phyloP scores from a whole-genome alignment of 1,139 yeast genomes.

The Pichia norvegensis region DNA sequence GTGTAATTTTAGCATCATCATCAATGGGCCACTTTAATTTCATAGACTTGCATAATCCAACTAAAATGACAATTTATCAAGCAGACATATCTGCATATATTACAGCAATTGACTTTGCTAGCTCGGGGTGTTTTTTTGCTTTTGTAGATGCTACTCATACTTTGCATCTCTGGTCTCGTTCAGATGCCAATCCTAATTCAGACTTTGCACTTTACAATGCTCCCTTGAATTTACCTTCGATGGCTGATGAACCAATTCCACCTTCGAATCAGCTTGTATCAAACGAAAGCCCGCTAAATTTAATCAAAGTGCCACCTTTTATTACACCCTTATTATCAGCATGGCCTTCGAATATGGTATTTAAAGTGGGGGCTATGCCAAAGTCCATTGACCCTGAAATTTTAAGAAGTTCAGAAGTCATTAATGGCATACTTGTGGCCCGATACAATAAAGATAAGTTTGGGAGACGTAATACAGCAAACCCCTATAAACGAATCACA shows the following conservation, averaged over 20 bases:
- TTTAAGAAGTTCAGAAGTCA: constrained; percentile 26
- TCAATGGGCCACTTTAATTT: constrained; percentile 77
- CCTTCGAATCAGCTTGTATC: constrained; percentile 22
- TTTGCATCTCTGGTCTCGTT: constrained; percentile 68
- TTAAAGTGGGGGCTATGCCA: constrained; percentile 50
- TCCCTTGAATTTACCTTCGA: constrained; percentile 20
- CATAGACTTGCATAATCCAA: constrained; percentile 74
- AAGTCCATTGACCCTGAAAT: constrained; percentile 36
- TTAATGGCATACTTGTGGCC: constrained; percentile 29
- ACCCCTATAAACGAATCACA: constrained; percentile 37
- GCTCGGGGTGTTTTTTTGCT: constrained; percentile 73
- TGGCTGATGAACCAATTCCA: constrained; percentile 24
- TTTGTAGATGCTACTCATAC: constrained; percentile 59
- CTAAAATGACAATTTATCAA: constrained; percentile 53
- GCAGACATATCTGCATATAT: constrained; percentile 51
- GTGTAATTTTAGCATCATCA: constrained; percentile 68
- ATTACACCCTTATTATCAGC: constrained; percentile 71
- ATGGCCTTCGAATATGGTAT: constrained; percentile 60
- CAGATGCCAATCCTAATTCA: constrained; percentile 30
- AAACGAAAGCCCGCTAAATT: background rate
- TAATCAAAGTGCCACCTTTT: constrained; percentile 44
- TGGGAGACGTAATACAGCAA: constrained; percentile 44
- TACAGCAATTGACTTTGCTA: constrained; percentile 56
- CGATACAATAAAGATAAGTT: constrained; percentile 51
- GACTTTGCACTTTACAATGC: constrained; percentile 22